A percentile compares a stretch with the other conserved stretches of the same genome.
These are phyloP conservation scores for Luzula sylvatica DNA, from an alignment of 176 grass and related monocot genomes.

Conservation along the genomic window DNA sequence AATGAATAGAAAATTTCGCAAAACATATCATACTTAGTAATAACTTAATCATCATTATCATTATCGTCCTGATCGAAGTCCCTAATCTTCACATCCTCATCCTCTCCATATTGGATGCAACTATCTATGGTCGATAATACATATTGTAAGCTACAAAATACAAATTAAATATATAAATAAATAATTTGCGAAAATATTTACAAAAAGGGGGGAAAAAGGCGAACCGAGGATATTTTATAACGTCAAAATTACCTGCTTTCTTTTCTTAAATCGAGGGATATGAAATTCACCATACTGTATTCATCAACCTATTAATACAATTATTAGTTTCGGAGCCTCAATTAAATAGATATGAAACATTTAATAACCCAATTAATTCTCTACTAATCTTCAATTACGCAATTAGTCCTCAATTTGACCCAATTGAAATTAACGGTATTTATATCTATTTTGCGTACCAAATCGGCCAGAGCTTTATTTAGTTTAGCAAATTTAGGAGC, in stretches of 20 bases:
- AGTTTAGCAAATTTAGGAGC: conserved; percentile 73
- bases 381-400: no score
- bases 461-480: conserved; percentile 70
- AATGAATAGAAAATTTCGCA: no score
- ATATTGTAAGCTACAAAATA: conserved; percentile 65
- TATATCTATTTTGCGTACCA: conserved; percentile 42
- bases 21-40: no score
- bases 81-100: conserved; percentile 73
- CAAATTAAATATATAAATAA: neutral
- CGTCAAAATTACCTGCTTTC: conserved; percentile 58
- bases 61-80: conserved; percentile 74
- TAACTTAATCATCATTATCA: conserved; percentile 32
- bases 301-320: conserved; percentile 58
- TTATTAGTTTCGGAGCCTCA: no score
- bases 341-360: no score
- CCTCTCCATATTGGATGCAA: conserved; percentile 84
- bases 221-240: neutral
- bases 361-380: neutral
- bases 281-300: conserved; percentile 83
- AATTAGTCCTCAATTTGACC: neutral
- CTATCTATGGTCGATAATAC: conserved; percentile 65
- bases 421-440: conserved; percentile 3
- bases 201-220: neutral
- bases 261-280: conserved; percentile 71
- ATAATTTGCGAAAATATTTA: neutral